Percentiles rank a stretch among this genome's conserved stretches.
phyloP scores from a whole-genome alignment of 306 rosid genomes.

The Rosa rugosa region DNA sequence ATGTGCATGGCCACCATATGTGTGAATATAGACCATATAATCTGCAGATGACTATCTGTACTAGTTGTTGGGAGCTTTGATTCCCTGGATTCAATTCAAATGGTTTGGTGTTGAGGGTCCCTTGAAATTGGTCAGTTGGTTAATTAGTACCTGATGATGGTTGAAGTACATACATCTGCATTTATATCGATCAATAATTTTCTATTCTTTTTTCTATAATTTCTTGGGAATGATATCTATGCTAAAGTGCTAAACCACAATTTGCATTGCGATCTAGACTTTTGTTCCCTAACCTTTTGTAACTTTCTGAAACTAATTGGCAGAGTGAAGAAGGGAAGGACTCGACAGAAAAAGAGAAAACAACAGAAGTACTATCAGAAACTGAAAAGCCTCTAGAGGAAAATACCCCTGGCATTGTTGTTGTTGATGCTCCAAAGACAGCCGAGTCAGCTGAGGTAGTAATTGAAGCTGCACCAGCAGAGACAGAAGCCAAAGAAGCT shows the following conservation, averaged over 20 bases:
- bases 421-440: background rate
- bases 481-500: background rate
- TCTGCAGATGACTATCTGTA: background rate
- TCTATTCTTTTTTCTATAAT: background rate
- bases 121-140: background rate
- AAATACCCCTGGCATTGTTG: background rate
- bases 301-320: background rate
- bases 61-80: background rate
- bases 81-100: background rate
- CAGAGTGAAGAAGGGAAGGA: constrained; percentile 18
- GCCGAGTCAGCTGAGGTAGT: background rate
- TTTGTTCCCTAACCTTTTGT: background rate
- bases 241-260: background rate
- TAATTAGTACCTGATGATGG: background rate
- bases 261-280: background rate
- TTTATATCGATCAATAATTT: background rate
- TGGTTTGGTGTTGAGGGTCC: background rate
- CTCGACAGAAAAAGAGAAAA: background rate
- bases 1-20: background rate
- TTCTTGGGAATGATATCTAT: background rate
- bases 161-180: background rate
- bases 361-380: background rate
- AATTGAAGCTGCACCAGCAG: background rate
- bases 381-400: background rate
- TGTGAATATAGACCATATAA: background rate